Base-by-base conservation (phyloP, 1,284 basidiomycete genomes). In the Heliocybe sulcata region DNA sequence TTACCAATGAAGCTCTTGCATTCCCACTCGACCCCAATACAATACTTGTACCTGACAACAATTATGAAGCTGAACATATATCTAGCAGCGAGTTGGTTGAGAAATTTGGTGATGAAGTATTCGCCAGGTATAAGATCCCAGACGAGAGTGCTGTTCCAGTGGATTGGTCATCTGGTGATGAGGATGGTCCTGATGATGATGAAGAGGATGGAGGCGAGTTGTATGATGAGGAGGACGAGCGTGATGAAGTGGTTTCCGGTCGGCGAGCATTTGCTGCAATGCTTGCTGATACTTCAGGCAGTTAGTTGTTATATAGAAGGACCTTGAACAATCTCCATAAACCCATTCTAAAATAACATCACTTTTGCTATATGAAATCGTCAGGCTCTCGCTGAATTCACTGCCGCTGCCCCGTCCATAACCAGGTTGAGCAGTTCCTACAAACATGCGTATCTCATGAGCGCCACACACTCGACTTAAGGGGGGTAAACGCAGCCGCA, bases 401-500 rank as follows among this genome's bases (percentile, higher is more conserved):
- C n/a, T n/a, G n/a, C n/a, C n/a, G n/a, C n/a, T n/a, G n/a, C n/a
- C n/a, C 48, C 23, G 33, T 49, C 27, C 45, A 19, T 35, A 33
- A 16, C 23, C 45, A 19, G 45, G 9, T 47, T 9, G 9, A 47
- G 23, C 10, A 47, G n/a, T 11, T 47, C 45, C 45, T 47, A 19
- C 6, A 14, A 31, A 31, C 35, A 38, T 12, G 31, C 16, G 26
- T 8, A 25, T 16, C 12, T 35, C 6, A 14, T 35, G 33, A 35
- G 33, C 9, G 33, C 9, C 9, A 35, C 9, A 35, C 9, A 35
- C 16, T 9, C 33, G 33, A 35, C 9, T 16, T 35, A 16, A 35
- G 33, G 16, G 9, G 33, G n/a, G n/a, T 35, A 35, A 16, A 35
- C 9, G 16, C 16, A 35, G 19, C 73, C 77, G 61, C 55, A 90